phyloP scores from a whole-genome alignment of 2,329 filamentous ascomycete genomes.

The Fusarium stilboides region DNA sequence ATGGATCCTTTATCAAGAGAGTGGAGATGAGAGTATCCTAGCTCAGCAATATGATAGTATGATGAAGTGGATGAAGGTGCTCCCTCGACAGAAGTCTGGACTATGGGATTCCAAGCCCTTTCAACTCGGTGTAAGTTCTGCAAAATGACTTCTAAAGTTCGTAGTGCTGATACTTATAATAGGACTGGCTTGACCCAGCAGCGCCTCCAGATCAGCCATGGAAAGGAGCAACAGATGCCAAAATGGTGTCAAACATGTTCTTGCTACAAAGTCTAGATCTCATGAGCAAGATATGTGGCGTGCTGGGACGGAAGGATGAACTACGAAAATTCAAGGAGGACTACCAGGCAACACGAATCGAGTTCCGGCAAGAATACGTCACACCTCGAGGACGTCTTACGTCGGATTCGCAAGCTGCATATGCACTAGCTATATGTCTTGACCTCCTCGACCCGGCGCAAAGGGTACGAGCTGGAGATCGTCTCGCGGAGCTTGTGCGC shows the following conservation, averaged over 20 bases:
- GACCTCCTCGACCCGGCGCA: slow-evolving; percentile 13
- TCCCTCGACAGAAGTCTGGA: no score
- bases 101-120: no score
- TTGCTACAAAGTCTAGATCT: slow-evolving; percentile 59
- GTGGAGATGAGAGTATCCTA: slow-evolving; percentile 56
- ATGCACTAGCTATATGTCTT: slow-evolving; percentile 31
- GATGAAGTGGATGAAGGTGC: slow-evolving; percentile 55
- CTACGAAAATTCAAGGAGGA: no score
- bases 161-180: no score
- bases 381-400: slow-evolving; percentile 5
- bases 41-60: slow-evolving; percentile 57
- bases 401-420: slow-evolving; percentile 33
- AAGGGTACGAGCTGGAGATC: no score
- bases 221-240: slow-evolving; percentile 56
- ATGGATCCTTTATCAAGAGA: slow-evolving; percentile 57
- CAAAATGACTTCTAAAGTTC: no score
- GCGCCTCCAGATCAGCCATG: slow-evolving; percentile 56
- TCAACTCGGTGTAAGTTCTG: no score
- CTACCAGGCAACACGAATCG: no score
- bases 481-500: slow-evolving; percentile 20
- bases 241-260: slow-evolving; percentile 62
- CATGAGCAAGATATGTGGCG: no score
- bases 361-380: no score
- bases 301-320: no score
- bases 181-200: slow-evolving; percentile 65